These are phyloP conservation scores for Hypoxylon crocopeplum DNA, from an alignment of 495 filamentous ascomycete genomes.

Conservation along the genomic window DNA sequence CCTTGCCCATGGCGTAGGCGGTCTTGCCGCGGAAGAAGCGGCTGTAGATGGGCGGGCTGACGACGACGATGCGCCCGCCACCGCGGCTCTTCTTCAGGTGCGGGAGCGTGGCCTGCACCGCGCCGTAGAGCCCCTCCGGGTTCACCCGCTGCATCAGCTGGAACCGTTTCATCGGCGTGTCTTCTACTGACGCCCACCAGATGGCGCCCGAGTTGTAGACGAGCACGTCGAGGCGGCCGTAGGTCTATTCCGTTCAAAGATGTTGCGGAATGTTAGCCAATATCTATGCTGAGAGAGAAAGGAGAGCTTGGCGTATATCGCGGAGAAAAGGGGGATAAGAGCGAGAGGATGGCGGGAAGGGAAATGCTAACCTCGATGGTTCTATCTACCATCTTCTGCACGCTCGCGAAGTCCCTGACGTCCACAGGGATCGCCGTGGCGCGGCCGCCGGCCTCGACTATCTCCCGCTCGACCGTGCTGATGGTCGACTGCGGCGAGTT, in stretches of 20 bases:
- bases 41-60: constrained; percentile 84
- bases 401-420: constrained; percentile 67
- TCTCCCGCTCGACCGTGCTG: constrained; percentile 83
- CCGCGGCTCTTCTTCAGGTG: constrained; percentile 51
- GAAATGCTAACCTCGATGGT: constrained; percentile 58
- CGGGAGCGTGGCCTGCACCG: constrained; percentile 70
- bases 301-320: too few relatives aligned
- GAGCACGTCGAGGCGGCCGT: constrained; percentile 71
- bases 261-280: background rate
- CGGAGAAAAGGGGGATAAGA: background rate
- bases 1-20: constrained; percentile 86
- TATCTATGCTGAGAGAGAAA: background rate
- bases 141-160: constrained; percentile 85
- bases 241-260: constrained; percentile 48
- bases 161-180: constrained; percentile 80
- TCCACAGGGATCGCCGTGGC: constrained; percentile 75
- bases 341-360: background rate
- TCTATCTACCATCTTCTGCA: constrained; percentile 65
- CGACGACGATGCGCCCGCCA: constrained; percentile 75
- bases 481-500: constrained; percentile 81
- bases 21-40: constrained; percentile 88
- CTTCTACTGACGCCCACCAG: constrained; percentile 79
- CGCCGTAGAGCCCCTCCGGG: constrained; percentile 74
- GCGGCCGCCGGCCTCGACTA: constrained; percentile 67
- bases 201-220: constrained; percentile 89